Conservation (phyloP, 2,329 filamentous ascomycete genomes). For the Ceratocystis variospora region DNA sequence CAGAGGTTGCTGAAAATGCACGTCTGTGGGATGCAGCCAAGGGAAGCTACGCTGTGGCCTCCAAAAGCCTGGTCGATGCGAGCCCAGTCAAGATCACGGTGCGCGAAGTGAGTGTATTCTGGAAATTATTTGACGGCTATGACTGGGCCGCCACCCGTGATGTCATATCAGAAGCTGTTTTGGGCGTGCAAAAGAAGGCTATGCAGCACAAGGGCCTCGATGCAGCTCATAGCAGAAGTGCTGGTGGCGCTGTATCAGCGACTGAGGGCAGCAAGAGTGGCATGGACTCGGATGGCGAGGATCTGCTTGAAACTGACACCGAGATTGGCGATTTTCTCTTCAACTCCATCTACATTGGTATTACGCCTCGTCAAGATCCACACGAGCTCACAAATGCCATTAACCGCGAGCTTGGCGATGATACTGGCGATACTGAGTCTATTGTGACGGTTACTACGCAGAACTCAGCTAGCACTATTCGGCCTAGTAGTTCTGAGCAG, state of each 20-base stretch:
- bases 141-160: constrained; percentile 86
- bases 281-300: constrained; percentile 28
- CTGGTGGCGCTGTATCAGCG: constrained; percentile 35
- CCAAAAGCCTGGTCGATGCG: constrained; percentile 44
- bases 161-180: constrained; percentile 73
- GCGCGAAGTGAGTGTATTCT: constrained; percentile 82
- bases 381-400: constrained; percentile 69
- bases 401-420: constrained; percentile 78
- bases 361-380: constrained; percentile 74
- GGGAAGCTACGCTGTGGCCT: constrained; percentile 58
- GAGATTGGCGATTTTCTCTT: constrained; percentile 92
- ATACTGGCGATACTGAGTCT: constrained; percentile 83
- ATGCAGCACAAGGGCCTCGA: constrained; percentile 45
- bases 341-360: constrained; percentile 96
- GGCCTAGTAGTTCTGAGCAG: constrained; percentile 31
- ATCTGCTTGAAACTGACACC: constrained; percentile 66
- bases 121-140: constrained; percentile 96
- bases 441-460: constrained; percentile 55
- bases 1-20: constrained; percentile 49
- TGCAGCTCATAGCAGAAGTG: constrained; percentile 33
- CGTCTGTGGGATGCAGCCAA: constrained; percentile 68
- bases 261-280: background rate
- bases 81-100: constrained; percentile 67
- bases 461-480: constrained; percentile 43
- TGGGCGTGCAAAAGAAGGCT: constrained; percentile 72